Evolutionary conservation across 2,329 filamentous ascomycete species (phyloP), one percentile per base, ranked within the genome.

Genomic region (Thelonectria olida): DNA sequence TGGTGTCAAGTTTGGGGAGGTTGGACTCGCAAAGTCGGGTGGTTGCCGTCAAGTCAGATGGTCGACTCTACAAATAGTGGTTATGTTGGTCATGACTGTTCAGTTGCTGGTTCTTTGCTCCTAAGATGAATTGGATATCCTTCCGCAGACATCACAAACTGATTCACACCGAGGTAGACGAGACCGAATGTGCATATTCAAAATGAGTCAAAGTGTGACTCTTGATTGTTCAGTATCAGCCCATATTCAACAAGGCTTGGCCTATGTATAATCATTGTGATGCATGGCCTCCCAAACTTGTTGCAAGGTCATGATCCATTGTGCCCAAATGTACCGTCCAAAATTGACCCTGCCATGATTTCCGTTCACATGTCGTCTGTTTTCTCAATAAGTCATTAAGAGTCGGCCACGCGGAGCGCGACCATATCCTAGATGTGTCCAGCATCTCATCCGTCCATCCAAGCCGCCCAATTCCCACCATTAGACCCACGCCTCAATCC

Each of bases 321-420:
- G 36, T 42, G 27, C 20, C 51, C 42, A 53, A 39, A 50, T 23
- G 45, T 39, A 52, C 42, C 42, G 41, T 45, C 47, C 51, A 45
- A 45, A 39, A 41, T 36, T 61, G 20, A 58, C 53, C 23, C 58
- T 51, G 59, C 67, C 54, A 63, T 70, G 25, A 58, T 41, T 50
- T 54, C 61, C 64, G 60, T 70, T 31, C 31, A 34, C 31, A 34
- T 34, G 31, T 34, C 31, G 31, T 34, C 31, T 12, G 25, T 59
- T 57, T 48, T 58, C 56, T 66, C 67, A 68, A 67, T 61, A 70
- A 68, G 57, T 70, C 53, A 66, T 64, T 62, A 58, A 54, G 45
- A 49, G 44, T 55, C 52, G 58, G 47, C 54, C 52, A 56, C n/a
- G n/a, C n/a, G n/a, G n/a, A n/a, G n/a, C n/a, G n/a, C n/a, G n/a